These are phyloP conservation scores for Pythium vanterpoolii DNA, from an alignment of 352 stramenopile genomes.

Conservation along the genomic window DNA sequence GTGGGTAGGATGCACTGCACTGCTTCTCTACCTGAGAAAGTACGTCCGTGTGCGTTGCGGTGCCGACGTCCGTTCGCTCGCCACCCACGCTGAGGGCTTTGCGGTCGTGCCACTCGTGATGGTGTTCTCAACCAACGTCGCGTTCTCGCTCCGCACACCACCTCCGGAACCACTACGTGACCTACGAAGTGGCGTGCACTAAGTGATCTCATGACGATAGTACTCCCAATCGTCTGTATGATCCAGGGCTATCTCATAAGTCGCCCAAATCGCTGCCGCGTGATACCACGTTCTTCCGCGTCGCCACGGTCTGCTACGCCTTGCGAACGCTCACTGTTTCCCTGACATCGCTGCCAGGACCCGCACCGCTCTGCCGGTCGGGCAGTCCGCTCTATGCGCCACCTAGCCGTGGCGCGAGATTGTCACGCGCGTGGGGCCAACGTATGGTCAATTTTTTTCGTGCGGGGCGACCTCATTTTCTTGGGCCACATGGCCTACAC, in stretches of 20 bases:
- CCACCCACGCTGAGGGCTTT: constrained; percentile 38
- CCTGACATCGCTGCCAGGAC: constrained; percentile 41
- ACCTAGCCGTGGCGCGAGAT: constrained; percentile 41
- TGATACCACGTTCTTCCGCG: constrained; percentile 39
- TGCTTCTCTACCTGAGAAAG: constrained; percentile 14
- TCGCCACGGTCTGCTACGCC: constrained; percentile 39
- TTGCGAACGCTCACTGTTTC: constrained; percentile 37
- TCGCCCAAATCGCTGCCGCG: constrained; percentile 27
- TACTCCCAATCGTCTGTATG: constrained; percentile 35
- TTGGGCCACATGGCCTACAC: constrained; percentile 48
- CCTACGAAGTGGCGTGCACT: constrained; percentile 33
- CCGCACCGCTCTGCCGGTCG: constrained; percentile 37
- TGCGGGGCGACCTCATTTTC: constrained; percentile 51
- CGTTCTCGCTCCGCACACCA: constrained; percentile 39
- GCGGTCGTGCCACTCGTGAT: constrained; percentile 28
- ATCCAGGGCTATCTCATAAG: constrained; percentile 28
- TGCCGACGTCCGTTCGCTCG: constrained; percentile 18
- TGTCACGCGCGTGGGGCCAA: constrained; percentile 34
- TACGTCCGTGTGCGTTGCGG: constrained; percentile 19
- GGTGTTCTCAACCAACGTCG: constrained; percentile 41
- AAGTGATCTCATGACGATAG: constrained; percentile 36
- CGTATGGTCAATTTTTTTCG: constrained; percentile 39
- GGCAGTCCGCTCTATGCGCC: constrained; percentile 29
- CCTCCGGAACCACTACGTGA: constrained; percentile 33
- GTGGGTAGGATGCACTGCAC: constrained; percentile 21